Percentiles rank a stretch among this genome's conserved stretches.
phyloP scores from a whole-genome alignment of 2,329 filamentous ascomycete genomes.

The Cercospora janseana region DNA sequence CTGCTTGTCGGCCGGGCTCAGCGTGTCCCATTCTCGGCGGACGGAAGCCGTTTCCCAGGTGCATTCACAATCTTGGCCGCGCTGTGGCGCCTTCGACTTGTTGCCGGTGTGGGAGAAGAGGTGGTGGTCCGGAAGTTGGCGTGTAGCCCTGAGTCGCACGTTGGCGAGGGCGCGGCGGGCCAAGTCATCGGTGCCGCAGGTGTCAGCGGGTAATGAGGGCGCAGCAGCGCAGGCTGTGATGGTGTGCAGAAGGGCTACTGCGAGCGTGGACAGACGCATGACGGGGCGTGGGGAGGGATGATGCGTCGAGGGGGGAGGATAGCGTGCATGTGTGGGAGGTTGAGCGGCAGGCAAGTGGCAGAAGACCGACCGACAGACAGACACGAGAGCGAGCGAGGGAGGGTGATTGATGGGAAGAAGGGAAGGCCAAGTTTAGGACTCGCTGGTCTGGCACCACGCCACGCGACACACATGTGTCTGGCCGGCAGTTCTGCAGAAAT shows the following conservation, averaged over 20 bases:
- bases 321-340: too few relatives aligned
- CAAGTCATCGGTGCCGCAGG: constrained; percentile 29
- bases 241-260: constrained; percentile 11
- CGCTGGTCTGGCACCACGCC: too few relatives aligned
- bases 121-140: background rate
- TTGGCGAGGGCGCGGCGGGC: constrained; percentile 27
- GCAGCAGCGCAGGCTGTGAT: constrained; percentile 17
- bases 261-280: background rate
- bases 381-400: too few relatives aligned
- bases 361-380: too few relatives aligned
- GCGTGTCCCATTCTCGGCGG: constrained; percentile 45
- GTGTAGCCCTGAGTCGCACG: constrained; percentile 25
- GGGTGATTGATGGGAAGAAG: too few relatives aligned
- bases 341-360: too few relatives aligned
- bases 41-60: constrained; percentile 40
- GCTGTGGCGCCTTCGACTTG: background rate
- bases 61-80: background rate
- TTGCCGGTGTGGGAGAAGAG: background rate
- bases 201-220: constrained; percentile 31
- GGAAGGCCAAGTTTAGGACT: too few relatives aligned
- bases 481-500: too few relatives aligned
- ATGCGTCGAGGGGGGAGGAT: background rate
- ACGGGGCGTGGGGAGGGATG: constrained; percentile 9
- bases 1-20: constrained; percentile 30
- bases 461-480: too few relatives aligned